Conservation (phyloP, 192 early-diverging fungal species). For the Powellomyces hirtus region DNA sequence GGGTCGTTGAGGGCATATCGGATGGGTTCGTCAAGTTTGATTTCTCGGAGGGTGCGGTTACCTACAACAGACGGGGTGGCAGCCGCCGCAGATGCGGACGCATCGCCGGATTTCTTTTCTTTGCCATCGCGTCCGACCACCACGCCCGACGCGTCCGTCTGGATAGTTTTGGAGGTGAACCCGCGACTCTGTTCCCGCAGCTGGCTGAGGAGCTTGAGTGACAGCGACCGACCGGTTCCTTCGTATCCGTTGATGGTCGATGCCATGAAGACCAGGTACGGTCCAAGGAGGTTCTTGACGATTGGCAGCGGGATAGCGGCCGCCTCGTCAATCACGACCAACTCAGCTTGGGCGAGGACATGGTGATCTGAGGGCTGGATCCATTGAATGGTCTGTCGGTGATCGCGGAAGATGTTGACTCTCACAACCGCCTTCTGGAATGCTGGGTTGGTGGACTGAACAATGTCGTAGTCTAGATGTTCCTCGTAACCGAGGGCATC, state of each 20-base stretch:
- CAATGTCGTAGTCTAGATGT: conserved; percentile 97
- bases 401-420: conserved; percentile 93
- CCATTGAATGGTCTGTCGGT: conserved; percentile 97
- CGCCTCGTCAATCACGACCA: conserved; percentile 98
- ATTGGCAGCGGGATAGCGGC: conserved; percentile 95
- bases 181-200: conserved; percentile 89
- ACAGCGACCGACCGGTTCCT: conserved; percentile 95
- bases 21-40: conserved; percentile 92
- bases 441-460: conserved; percentile 95
- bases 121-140: conserved; percentile 60
- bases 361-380: conserved; percentile 95
- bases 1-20: conserved; percentile 84
- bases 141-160: conserved; percentile 26
- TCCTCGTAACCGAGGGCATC: conserved; percentile 98
- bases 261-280: conserved; percentile 97
- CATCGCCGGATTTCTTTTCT: conserved; percentile 38
- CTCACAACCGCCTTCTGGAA: conserved; percentile 94
- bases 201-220: conserved; percentile 92
- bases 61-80: conserved; percentile 19
- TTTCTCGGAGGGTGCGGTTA: conserved; percentile 77
- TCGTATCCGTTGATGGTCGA: conserved; percentile 99
- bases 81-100: conserved; percentile 29
- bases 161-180: conserved; percentile 37
- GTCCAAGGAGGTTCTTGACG: conserved; percentile 88
- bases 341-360: conserved; percentile 92